Evolutionary conservation across 2,329 filamentous ascomycete genomes (phyloP).

Genomic region (Coniochaeta pulveracea): DNA sequence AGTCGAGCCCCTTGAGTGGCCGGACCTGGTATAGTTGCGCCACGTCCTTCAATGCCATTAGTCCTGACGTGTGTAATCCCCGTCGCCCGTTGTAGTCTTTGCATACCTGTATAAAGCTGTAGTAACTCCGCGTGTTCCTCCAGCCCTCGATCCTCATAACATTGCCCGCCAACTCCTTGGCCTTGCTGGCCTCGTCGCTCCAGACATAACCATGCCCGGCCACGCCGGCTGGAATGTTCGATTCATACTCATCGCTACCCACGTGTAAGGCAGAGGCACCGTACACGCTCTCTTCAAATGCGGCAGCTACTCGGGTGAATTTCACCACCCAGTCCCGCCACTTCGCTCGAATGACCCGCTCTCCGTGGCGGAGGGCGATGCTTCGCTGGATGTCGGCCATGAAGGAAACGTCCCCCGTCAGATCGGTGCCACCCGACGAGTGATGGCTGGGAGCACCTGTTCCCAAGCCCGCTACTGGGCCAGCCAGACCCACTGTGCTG

Average conservation of each 20-base stretch:
- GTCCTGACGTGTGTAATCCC: too few relatives aligned
- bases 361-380: slow-evolving; percentile 76
- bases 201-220: slow-evolving; percentile 88
- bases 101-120: slow-evolving; percentile 77
- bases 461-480: not conserved
- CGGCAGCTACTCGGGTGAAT: slow-evolving; percentile 83
- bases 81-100: not conserved
- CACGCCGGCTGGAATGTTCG: slow-evolving; percentile 32
- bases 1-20: slow-evolving; percentile 69
- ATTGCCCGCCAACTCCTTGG: slow-evolving; percentile 81
- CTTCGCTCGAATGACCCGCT: slow-evolving; percentile 81
- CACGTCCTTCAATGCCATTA: slow-evolving; percentile 53
- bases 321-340: slow-evolving; percentile 93
- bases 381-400: slow-evolving; percentile 78
- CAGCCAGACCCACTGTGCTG: slow-evolving; percentile 15
- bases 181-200: slow-evolving; percentile 70
- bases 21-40: slow-evolving; percentile 51
- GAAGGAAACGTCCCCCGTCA: slow-evolving; percentile 79
- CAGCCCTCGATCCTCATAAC: slow-evolving; percentile 92
- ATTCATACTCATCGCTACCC: slow-evolving; percentile 61
- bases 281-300: slow-evolving; percentile 93
- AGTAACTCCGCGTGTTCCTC: slow-evolving; percentile 91
- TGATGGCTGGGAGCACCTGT: slow-evolving; percentile 16
- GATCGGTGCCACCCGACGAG: slow-evolving; percentile 33
- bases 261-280: slow-evolving; percentile 85